A percentile compares a stretch with the other conserved stretches of the same genome.
Conservation (phyloP, 2,329 filamentous ascomycete species). For the Hirsutella minnesotensis region DNA sequence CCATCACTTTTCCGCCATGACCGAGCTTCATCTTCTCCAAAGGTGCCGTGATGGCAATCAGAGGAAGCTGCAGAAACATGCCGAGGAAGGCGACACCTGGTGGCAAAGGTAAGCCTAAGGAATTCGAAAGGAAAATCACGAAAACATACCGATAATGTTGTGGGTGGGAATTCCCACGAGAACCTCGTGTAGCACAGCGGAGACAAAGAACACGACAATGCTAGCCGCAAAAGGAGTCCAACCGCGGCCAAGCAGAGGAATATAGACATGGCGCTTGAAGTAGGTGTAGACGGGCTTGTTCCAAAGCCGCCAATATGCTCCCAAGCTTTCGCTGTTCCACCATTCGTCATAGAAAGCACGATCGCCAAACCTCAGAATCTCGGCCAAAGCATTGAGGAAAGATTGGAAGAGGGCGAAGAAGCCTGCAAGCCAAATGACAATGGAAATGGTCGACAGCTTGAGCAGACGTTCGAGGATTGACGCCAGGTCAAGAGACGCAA, state of each 20-base stretch:
- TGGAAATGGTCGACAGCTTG: slow-evolving; percentile 89
- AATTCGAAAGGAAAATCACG: background rate
- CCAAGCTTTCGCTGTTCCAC: slow-evolving; percentile 88
- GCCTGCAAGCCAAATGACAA: slow-evolving; percentile 93
- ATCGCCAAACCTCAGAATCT: slow-evolving; percentile 82
- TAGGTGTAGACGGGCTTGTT: slow-evolving; percentile 97
- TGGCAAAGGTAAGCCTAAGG: slow-evolving; percentile 5
- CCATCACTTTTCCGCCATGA: slow-evolving; percentile 60
- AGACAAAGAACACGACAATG: slow-evolving; percentile 75
- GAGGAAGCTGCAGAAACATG: slow-evolving; percentile 86
- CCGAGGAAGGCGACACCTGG: slow-evolving; percentile 84
- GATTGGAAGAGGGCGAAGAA: slow-evolving; percentile 97
- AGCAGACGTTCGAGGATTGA: slow-evolving; percentile 82
- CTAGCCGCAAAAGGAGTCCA: slow-evolving; percentile 62
- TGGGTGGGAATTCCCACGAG: slow-evolving; percentile 91
- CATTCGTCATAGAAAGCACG: slow-evolving; percentile 93
- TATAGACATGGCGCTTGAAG: slow-evolving; percentile 90
- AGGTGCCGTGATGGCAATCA: slow-evolving; percentile 70
- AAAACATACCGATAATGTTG: slow-evolving; percentile 64
- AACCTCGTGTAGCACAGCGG: slow-evolving; percentile 81
- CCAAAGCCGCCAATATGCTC: slow-evolving; percentile 90
- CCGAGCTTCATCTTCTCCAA: slow-evolving; percentile 69
- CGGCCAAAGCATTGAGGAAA: slow-evolving; percentile 79
- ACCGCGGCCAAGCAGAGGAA: slow-evolving; percentile 74
- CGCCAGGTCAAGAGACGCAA: slow-evolving; percentile 65